A percentile compares a stretch with the other conserved stretches of the same genome.
phyloP scores from a whole-genome alignment of 805 yeast genomes.

The Jamesozyma hellenica region DNA sequence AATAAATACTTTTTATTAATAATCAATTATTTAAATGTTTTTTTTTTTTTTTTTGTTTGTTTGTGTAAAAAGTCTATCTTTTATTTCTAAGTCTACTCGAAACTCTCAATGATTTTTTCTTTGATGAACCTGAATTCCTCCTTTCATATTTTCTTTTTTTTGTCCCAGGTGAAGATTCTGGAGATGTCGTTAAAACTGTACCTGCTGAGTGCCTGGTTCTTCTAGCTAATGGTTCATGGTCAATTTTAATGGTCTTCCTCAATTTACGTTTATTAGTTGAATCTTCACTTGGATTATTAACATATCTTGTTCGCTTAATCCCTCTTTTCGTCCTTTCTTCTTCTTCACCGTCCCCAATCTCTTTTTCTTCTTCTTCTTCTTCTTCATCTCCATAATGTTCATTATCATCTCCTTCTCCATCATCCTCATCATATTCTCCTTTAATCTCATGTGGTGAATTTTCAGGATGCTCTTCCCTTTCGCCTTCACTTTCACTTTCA shows the following conservation, averaged over 20 bases:
- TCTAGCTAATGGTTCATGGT: slow-evolving; percentile 16
- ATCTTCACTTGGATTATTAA: background rate
- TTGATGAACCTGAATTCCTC: background rate
- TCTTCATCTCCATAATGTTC: slow-evolving; percentile 1
- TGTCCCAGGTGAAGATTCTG: slow-evolving; percentile 11
- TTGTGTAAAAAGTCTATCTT: slow-evolving; percentile 7
- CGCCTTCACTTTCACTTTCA: background rate
- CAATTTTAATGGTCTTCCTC: background rate
- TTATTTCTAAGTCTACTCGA: slow-evolving; percentile 25
- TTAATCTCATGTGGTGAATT: background rate
- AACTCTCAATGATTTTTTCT: slow-evolving; percentile 10
- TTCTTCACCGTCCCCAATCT: slow-evolving; percentile 3
- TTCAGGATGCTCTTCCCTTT: background rate
- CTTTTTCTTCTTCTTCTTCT: slow-evolving; percentile 4
- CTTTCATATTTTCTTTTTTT: slow-evolving; percentile 1
- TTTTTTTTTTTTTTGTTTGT: background rate
- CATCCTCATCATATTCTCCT: background rate
- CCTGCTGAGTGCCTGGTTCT: slow-evolving; percentile 17
- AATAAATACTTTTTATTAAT: background rate
- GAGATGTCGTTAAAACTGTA: slow-evolving; percentile 1
- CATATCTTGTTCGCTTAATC: background rate
- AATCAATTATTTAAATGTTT: background rate
- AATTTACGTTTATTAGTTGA: background rate
- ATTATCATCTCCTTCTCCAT: background rate
- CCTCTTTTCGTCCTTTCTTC: slow-evolving; percentile 2